Conservation (phyloP, 208 protist genomes). For the Tritrichomonas musculus region DNA sequence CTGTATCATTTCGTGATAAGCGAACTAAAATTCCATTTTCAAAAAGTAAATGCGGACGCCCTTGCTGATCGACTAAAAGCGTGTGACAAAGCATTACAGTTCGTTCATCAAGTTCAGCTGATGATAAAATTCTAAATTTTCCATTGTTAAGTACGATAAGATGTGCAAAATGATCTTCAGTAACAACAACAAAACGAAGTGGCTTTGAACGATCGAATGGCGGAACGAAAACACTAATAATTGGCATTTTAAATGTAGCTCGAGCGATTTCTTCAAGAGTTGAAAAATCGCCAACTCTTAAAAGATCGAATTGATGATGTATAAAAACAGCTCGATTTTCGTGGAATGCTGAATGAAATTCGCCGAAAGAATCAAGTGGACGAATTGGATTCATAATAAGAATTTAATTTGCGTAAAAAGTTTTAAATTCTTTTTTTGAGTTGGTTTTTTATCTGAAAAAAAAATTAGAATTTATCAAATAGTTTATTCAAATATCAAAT, state of each 20-base stretch:
- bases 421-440: too few species aligned
- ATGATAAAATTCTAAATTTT: background rate
- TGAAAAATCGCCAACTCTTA: background rate
- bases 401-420: too few species aligned
- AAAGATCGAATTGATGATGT: background rate
- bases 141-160: background rate
- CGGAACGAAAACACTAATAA: background rate
- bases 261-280: background rate
- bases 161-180: slow-evolving; percentile 2
- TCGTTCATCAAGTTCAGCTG: background rate
- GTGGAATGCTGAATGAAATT: background rate
- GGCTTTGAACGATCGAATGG: background rate
- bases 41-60: background rate
- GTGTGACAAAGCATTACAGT: background rate
- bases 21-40: slow-evolving; percentile 1
- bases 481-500: too few species aligned
- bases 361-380: slow-evolving; percentile 13
- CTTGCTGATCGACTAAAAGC: background rate
- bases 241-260: background rate
- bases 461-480: too few species aligned
- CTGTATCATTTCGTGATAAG: background rate
- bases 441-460: too few species aligned
- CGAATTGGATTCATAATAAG: background rate
- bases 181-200: background rate
- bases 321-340: background rate